Evolutionary conservation across 495 filamentous ascomycete genomes (phyloP), one percentile per base, ranked within the genome.

Genomic region (Glarea lozoyensis): DNA sequence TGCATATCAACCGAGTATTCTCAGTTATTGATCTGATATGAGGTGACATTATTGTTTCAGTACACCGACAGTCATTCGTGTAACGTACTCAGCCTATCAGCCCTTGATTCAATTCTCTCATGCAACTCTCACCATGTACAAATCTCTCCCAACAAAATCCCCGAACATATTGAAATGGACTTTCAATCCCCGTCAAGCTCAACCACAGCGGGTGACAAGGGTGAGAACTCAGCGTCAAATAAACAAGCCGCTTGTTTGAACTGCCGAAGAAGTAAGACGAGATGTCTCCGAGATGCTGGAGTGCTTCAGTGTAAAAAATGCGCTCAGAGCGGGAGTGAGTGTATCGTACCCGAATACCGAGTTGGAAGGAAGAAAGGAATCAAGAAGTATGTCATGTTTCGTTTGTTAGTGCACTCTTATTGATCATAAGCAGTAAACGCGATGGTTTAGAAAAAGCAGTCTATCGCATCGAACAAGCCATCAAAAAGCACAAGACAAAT

Each of bases 291-390:
- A 39, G 57, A 64, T 38, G 45, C 58, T 18, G 56, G 67, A 40
- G 64, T 73, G 41, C 49, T 62, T 18, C 64, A 62, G 12, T 86
- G 81, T 50, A 76, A 79, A 31, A 78, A 76, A 54, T 86, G 82
- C 56, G 65, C 62, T 35, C 73, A 77, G 45, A 59, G 68, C 15
- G 60, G 67, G 24, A 59, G 66, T 1, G 73, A 83, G 33, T 84
- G 82, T 55, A 63, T 80, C 9, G 72, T 82, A 9, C 81, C 81
- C 2, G 75, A 71, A 29, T 81, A 84, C 58, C 79, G 81, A 37
- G 68, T 84, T 9, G 82, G 82, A 7, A 65, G 82, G 43, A 79
- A 82, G 45, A 84, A 84, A 56, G 82, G 82, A 2, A 78, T 84
- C 32, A 83, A 84, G 79, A 57, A 65, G 73, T 58, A 23, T 25